phyloP scores from a whole-genome alignment of 805 yeast species.

The Hyphopichia homilentoma region DNA sequence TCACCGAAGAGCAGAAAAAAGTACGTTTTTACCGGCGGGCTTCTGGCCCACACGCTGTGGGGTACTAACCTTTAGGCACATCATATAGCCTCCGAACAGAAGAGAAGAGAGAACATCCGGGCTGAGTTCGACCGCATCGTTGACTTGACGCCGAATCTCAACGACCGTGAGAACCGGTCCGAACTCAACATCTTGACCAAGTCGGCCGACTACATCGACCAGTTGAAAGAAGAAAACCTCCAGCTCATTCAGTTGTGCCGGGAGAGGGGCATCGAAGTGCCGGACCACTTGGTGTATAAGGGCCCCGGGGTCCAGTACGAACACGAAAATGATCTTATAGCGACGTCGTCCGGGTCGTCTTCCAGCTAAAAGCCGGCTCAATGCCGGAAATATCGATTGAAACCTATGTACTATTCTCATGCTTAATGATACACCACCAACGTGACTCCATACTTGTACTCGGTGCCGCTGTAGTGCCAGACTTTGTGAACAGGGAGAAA shows the following conservation, averaged over 20 bases:
- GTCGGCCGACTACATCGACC: slow-evolving; percentile 51
- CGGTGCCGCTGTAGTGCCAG: too few species aligned
- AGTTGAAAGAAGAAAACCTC: slow-evolving; percentile 48
- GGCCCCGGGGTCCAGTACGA: slow-evolving; percentile 17
- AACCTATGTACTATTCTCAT: too few species aligned
- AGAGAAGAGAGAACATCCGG: slow-evolving; percentile 80
- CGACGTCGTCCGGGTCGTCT: too few species aligned
- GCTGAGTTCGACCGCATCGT: slow-evolving; percentile 77
- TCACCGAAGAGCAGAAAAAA: slow-evolving; percentile 35
- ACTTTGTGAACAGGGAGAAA: too few species aligned
- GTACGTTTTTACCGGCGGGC: slow-evolving; percentile 13
- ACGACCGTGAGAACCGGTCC: slow-evolving; percentile 69
- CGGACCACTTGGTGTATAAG: slow-evolving; percentile 32
- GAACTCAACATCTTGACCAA: slow-evolving; percentile 74
- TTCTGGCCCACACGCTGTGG: background rate
- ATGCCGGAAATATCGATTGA: too few species aligned
- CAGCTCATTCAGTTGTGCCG: slow-evolving; percentile 40
- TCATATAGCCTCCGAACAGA: slow-evolving; percentile 83
- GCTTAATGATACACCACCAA: too few species aligned
- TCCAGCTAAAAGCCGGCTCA: too few species aligned
- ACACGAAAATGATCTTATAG: background rate
- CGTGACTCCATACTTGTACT: too few species aligned
- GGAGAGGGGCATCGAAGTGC: slow-evolving; percentile 38
- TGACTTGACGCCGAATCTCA: slow-evolving; percentile 67
- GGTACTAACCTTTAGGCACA: slow-evolving; percentile 46